These are phyloP conservation scores for Pseudonectria foliicola DNA, from an alignment of 2,329 filamentous ascomycete genomes.

Conservation along the genomic window DNA sequence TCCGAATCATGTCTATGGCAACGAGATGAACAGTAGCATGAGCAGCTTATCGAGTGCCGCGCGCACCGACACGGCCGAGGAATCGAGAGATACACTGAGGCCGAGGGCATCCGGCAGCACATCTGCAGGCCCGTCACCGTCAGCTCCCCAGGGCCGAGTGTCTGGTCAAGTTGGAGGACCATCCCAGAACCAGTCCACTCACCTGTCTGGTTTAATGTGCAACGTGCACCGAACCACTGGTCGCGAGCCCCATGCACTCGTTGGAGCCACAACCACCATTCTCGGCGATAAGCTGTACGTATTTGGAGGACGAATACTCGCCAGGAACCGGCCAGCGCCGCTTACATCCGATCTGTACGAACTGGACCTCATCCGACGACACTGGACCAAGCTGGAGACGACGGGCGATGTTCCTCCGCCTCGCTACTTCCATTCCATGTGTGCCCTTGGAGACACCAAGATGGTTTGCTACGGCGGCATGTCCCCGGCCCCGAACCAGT, in stretches of 20 bases:
- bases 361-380: constrained; percentile 79
- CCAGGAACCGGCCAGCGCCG: constrained; percentile 68
- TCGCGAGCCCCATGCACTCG: constrained; percentile 80
- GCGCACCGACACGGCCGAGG: constrained; percentile 40
- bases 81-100: constrained; percentile 37
- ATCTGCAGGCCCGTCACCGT: constrained; percentile 52
- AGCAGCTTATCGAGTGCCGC: constrained; percentile 35
- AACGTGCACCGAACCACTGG: constrained; percentile 82
- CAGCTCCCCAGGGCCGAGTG: constrained; percentile 30
- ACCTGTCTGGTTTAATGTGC: constrained; percentile 61
- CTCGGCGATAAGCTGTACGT: constrained; percentile 94
- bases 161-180: constrained; percentile 32
- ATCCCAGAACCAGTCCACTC: constrained; percentile 43
- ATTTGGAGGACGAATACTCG: constrained; percentile 85
- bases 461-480: constrained; percentile 97
- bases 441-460: constrained; percentile 86
- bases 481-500: constrained; percentile 64
- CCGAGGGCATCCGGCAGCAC: constrained; percentile 46
- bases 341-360: constrained; percentile 90
- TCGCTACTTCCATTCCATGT: constrained; percentile 96
- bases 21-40: constrained; percentile 41
- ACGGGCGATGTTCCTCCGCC: constrained; percentile 81
- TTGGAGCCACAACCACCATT: constrained; percentile 92
- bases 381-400: constrained; percentile 88
- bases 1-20: constrained; percentile 30